Conservation (phyloP, 345 rosid genomes). For the Brassica carinata region DNA sequence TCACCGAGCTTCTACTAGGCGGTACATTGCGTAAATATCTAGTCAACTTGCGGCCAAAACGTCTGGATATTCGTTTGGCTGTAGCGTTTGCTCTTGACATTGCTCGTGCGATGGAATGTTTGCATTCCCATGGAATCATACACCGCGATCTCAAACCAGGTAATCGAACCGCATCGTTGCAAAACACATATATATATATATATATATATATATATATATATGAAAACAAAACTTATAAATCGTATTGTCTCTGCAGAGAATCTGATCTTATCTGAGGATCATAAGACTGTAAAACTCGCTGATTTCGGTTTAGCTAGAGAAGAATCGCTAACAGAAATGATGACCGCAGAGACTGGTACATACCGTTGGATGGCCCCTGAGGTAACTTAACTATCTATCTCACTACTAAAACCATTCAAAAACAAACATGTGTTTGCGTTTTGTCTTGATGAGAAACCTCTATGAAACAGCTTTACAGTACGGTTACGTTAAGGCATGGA, state of each 20-base stretch:
- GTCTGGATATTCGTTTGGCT: constrained; percentile 70
- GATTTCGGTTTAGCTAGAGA: constrained; percentile 99
- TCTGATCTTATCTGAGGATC: constrained; percentile 84
- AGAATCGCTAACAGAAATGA: constrained; percentile 98
- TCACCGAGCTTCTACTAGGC: constrained; percentile 84
- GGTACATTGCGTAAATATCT: constrained; percentile 89
- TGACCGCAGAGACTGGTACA: constrained; percentile 99
- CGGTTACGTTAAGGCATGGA: constrained; percentile 92
- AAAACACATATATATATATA: background rate
- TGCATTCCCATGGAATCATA: constrained; percentile 94
- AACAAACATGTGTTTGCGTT: background rate
- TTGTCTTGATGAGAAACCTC: background rate
- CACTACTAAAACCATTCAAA: background rate
- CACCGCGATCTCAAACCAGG: constrained; percentile 99
- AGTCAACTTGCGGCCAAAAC: constrained; percentile 63
- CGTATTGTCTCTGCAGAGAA: constrained; percentile 62
- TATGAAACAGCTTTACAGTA: constrained; percentile 81
- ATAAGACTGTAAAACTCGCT: constrained; percentile 85
- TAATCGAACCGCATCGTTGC: constrained; percentile 29
- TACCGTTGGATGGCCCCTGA: constrained; percentile 99
- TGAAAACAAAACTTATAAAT: background rate
- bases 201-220: background rate
- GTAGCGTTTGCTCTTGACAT: constrained; percentile 90
- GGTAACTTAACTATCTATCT: constrained; percentile 44
- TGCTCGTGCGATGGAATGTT: constrained; percentile 99